Base-by-base conservation (phyloP, 345 rosid species). In the Linum lewisii region DNA sequence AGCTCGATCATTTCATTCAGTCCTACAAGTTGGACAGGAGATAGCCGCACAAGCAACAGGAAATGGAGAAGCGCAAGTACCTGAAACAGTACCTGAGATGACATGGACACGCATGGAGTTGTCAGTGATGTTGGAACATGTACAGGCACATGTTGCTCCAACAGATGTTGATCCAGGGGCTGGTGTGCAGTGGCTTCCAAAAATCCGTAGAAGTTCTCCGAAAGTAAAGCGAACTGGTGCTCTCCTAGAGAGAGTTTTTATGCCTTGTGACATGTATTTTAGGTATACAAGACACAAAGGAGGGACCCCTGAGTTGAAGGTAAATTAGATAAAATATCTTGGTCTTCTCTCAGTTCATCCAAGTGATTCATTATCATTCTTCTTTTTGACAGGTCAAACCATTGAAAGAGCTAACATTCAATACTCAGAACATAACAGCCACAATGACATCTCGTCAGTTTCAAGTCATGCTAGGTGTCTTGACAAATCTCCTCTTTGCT, bases 81-180 rank as follows among this genome's bases (percentile, higher is more conserved):
- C 86, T 63, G 99, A 93, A 66, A 66, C 53, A 75, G 83, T 77
- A 61, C 97, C 95, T 75, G 92, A 87, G 77, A 87, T 93, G 97
- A 80, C 91, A 62, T 87, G 91, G 95, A 87, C 82, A 58, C 84
- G 83, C 51, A 89, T 66, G 81, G 97, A 93, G 71, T 79, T 82
- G 57, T 89, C 99, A 47, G 99, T 93, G 49, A 93, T 93, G 99
- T 68, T 93, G 82, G 90, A 87, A 79, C 87, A 76, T 74, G 99
- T 93, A 37, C 99, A 93, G 71, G 99, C 97, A 68, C 99, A 93
- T 76, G 99, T 93, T 75, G 97, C 99, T 66, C 99, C 99, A 19
- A 93, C 99, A 71, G 99, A 93, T 77, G 99, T 93, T 66, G 97
- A 93, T 72, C 99, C 97, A 59, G 99, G 99, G 62, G 99, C 99